Percentiles rank a stretch among this genome's conserved stretches.
Conservation (phyloP, 345 rosid species). For the Sisymbrium irio region DNA sequence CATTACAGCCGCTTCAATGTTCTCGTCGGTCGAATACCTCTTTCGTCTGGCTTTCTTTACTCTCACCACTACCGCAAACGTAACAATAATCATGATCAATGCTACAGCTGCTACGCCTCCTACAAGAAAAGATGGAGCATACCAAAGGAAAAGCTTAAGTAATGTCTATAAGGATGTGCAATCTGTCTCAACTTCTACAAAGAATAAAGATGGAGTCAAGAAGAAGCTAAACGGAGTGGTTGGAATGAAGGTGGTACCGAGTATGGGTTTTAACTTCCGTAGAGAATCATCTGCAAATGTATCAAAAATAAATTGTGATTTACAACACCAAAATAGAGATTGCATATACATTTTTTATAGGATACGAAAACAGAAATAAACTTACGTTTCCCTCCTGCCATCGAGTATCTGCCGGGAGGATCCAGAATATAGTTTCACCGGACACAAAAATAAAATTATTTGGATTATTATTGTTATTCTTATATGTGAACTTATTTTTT, state of each 20-base stretch:
- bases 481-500: not conserved
- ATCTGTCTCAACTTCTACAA: too few species aligned
- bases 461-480: not conserved
- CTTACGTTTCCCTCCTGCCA: not conserved
- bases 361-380: not conserved
- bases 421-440: not conserved
- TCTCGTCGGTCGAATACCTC: not conserved
- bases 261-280: constrained; percentile 17
- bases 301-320: not conserved
- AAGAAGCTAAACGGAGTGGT: not conserved
- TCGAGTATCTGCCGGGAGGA: not conserved
- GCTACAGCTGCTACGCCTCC: constrained; percentile 12
- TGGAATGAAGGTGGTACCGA: constrained; percentile 9
- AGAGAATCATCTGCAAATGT: constrained; percentile 1
- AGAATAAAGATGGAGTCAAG: too few species aligned
- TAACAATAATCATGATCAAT: not conserved
- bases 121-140: not conserved
- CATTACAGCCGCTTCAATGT: constrained; percentile 6
- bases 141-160: too few species aligned
- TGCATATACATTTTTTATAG: not conserved
- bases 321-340: not conserved
- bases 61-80: constrained; percentile 12
- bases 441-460: not conserved
- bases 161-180: too few species aligned
- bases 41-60: not conserved